Evolutionary conservation across 371 early-diverging fungal species (phyloP).

Genomic region (Smittium mucronatum): DNA sequence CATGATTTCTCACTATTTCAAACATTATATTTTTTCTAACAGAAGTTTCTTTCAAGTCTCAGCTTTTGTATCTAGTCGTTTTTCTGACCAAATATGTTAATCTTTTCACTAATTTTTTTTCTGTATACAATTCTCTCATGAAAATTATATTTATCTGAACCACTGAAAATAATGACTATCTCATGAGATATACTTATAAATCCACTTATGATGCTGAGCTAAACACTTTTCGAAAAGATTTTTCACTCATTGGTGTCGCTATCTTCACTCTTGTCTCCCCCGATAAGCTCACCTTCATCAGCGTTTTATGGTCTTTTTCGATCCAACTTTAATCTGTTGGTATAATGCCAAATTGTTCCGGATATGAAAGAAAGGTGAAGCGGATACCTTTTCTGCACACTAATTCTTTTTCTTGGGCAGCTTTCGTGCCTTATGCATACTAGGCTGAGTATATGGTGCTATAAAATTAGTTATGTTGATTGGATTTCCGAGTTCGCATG

Average conservation of each 20-base stretch:
- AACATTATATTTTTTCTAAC: neutral
- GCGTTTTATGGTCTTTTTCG: conserved; percentile 80
- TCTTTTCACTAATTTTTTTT: conserved; percentile 56
- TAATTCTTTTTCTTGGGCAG: conserved; percentile 96
- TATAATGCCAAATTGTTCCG: conserved; percentile 97
- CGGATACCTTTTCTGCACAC: conserved; percentile 95
- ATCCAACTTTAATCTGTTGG: conserved; percentile 95
- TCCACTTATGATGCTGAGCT: conserved; percentile 81
- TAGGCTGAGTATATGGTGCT: conserved; percentile 94
- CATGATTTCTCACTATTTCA: neutral
- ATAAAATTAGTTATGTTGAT: conserved; percentile 48
- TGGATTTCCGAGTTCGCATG: conserved; percentile 67
- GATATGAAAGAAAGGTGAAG: conserved; percentile 92
- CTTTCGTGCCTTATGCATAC: conserved; percentile 87
- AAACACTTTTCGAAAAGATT: conserved; percentile 87
- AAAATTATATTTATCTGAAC: conserved; percentile 87
- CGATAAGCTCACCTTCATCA: conserved; percentile 50
- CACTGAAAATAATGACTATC: conserved; percentile 76
- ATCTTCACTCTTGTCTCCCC: conserved; percentile 59
- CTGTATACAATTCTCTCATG: conserved; percentile 91
- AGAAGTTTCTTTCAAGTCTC: conserved; percentile 96
- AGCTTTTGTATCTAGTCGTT: conserved; percentile 85
- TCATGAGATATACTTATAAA: conserved; percentile 76
- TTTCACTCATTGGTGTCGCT: conserved; percentile 52
- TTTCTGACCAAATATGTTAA: conserved; percentile 95